phyloP scores from a whole-genome alignment of 352 stramenopile species.

The Albugo candida region DNA sequence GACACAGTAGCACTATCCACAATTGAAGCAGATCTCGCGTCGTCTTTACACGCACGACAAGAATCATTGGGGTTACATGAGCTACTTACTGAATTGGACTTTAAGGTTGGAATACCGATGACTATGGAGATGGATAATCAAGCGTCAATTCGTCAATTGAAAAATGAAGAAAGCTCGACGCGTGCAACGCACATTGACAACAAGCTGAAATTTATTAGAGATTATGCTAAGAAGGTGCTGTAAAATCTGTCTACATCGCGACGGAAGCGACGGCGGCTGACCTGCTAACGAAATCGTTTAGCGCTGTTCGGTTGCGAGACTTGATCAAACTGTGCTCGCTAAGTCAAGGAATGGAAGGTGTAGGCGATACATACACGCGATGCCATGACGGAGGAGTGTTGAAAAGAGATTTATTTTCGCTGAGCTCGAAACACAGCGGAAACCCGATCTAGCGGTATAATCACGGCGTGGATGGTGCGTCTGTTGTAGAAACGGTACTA shows the following conservation, averaged over 20 bases:
- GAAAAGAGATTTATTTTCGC: no score
- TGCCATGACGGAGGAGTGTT: no score
- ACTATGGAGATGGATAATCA: not conserved
- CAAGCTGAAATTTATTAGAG: not conserved
- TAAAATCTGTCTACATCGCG: not conserved
- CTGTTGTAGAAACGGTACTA: no score
- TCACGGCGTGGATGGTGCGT: no score
- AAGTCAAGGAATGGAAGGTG: no score
- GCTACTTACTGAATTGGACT: not conserved
- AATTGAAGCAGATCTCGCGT: no score
- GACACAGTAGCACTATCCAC: no score
- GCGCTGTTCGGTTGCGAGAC: slow-evolving; percentile 1
- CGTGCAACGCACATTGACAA: not conserved
- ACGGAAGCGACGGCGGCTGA: slow-evolving; percentile 4
- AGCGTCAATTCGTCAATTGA: not conserved
- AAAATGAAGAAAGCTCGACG: not conserved
- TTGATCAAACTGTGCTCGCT: not conserved
- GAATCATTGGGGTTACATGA: not conserved
- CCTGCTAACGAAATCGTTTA: slow-evolving; percentile 6
- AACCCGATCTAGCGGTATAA: no score
- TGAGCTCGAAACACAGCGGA: no score
- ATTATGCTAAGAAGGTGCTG: slow-evolving; percentile 2
- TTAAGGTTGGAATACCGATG: not conserved
- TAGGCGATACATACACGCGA: no score
- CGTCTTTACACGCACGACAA: no score